A percentile compares a stretch with the other conserved stretches of the same genome.
Evolutionary conservation across 2,329 filamentous ascomycete genomes (phyloP).

Genomic region (Tothia fuscella): DNA sequence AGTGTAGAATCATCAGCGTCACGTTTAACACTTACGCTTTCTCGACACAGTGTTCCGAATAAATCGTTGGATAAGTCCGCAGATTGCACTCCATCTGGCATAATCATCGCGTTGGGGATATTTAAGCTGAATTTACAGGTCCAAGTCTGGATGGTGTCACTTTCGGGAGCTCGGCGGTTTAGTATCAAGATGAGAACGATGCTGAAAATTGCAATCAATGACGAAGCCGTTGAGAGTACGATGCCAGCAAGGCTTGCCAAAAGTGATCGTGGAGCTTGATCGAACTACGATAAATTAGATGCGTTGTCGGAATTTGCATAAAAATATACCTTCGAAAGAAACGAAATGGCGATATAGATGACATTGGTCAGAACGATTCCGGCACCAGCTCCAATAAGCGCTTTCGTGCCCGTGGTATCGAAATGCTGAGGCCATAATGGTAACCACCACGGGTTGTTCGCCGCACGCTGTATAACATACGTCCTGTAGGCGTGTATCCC

Average conservation of each 20-base stretch:
- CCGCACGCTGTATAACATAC: conserved; percentile 29
- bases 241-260: conserved; percentile 27
- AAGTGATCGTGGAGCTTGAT: conserved; percentile 23
- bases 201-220: conserved; percentile 28
- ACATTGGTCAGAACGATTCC: conserved; percentile 28
- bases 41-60: conserved; percentile 10
- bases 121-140: conserved; percentile 19
- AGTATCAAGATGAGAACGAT: conserved; percentile 25
- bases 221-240: conserved; percentile 23
- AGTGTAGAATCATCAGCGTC: not conserved
- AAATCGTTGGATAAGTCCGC: conserved; percentile 5
- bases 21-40: conserved; percentile 9
- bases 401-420: conserved; percentile 31
- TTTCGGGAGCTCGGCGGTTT: conserved; percentile 16
- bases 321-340: conserved; percentile 23
- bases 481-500: conserved; percentile 30
- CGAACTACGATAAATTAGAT: conserved; percentile 17
- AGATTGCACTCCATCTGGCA: not conserved
- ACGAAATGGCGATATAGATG: conserved; percentile 21
- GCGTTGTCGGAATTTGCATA: not conserved
- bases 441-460: conserved; percentile 35
- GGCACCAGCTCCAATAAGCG: conserved; percentile 27
- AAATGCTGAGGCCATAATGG: conserved; percentile 38
- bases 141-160: conserved; percentile 27
- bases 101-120: not conserved